Conservation (phyloP, 2,329 filamentous ascomycete genomes). For the Pestalotiopsis sp. region DNA sequence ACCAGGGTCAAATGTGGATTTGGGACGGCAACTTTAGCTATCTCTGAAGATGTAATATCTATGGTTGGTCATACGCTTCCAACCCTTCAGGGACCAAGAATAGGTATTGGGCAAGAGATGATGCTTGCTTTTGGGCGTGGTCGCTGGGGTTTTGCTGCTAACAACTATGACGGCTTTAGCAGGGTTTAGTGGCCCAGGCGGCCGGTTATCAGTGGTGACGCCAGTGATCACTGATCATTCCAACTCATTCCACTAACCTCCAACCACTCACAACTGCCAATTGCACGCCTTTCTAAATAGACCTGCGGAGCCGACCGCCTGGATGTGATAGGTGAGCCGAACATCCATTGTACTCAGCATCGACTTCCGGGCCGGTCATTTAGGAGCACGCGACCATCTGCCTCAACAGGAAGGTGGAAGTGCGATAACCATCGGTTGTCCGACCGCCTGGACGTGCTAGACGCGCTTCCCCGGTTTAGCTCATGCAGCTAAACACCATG, state of each 20-base stretch:
- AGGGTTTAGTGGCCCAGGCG: not conserved
- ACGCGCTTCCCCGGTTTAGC: not conserved
- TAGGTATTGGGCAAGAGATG: no score
- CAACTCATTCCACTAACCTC: not conserved
- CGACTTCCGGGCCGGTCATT: not conserved
- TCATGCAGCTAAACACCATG: conserved; percentile 6
- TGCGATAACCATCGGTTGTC: conserved; percentile 5
- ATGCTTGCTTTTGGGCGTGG: no score
- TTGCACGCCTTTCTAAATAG: not conserved
- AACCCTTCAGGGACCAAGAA: no score
- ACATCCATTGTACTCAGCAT: not conserved
- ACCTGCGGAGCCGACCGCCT: not conserved
- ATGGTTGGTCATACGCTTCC: no score
- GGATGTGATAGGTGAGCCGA: not conserved
- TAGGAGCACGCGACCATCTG: conserved; percentile 8
- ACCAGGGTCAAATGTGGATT: not conserved
- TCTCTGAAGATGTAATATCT: not conserved
- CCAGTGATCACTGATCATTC: not conserved
- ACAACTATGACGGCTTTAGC: not conserved
- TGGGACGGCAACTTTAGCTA: not conserved
- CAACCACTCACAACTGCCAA: not conserved
- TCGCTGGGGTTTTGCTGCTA: no score
- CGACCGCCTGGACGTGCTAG: not conserved
- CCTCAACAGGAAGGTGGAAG: conserved; percentile 6
- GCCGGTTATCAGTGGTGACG: not conserved